Conservation (phyloP, 352 stramenopile species). For the Lagenidium giganteum region DNA sequence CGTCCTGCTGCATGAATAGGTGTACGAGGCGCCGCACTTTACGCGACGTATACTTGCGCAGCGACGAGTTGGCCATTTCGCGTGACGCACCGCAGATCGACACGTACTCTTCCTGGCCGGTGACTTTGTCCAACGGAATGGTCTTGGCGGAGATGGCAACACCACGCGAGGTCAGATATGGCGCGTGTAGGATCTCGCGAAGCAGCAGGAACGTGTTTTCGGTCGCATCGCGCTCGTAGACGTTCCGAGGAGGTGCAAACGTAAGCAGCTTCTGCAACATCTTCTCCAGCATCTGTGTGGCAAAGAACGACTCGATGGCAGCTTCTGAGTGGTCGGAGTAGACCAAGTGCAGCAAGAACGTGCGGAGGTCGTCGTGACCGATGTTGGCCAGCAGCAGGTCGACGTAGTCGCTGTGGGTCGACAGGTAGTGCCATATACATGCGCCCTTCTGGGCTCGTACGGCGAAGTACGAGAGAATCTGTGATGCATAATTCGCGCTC, state of each 20-base stretch:
- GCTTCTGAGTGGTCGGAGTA: slow-evolving; percentile 83
- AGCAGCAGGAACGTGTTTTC: slow-evolving; percentile 80
- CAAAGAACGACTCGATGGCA: slow-evolving; percentile 65
- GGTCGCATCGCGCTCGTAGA: slow-evolving; percentile 68
- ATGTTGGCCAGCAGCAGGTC: slow-evolving; percentile 78
- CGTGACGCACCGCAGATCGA: slow-evolving; percentile 80
- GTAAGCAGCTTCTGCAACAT: slow-evolving; percentile 75
- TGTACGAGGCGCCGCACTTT: slow-evolving; percentile 83
- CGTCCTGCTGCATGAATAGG: slow-evolving; percentile 76
- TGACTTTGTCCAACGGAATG: slow-evolving; percentile 82
- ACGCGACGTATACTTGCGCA: slow-evolving; percentile 82
- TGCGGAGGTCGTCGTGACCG: slow-evolving; percentile 77
- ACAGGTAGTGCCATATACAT: slow-evolving; percentile 73
- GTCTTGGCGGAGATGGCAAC: slow-evolving; percentile 85
- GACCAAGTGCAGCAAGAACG: slow-evolving; percentile 68
- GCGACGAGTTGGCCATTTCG: slow-evolving; percentile 74
- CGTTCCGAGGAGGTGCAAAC: slow-evolving; percentile 62
- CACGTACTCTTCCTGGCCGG: slow-evolving; percentile 83
- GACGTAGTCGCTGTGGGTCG: slow-evolving; percentile 42
- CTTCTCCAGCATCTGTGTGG: slow-evolving; percentile 66
- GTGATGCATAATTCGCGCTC: slow-evolving; percentile 73
- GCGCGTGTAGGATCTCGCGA: slow-evolving; percentile 76
- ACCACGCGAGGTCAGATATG: slow-evolving; percentile 74
- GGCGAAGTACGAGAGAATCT: slow-evolving; percentile 79
- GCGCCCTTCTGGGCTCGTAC: slow-evolving; percentile 70